Evolutionary conservation across 768 basidiomycete genomes (phyloP), one percentile per base, ranked within the genome.

Genomic region (Russula compacta): DNA sequence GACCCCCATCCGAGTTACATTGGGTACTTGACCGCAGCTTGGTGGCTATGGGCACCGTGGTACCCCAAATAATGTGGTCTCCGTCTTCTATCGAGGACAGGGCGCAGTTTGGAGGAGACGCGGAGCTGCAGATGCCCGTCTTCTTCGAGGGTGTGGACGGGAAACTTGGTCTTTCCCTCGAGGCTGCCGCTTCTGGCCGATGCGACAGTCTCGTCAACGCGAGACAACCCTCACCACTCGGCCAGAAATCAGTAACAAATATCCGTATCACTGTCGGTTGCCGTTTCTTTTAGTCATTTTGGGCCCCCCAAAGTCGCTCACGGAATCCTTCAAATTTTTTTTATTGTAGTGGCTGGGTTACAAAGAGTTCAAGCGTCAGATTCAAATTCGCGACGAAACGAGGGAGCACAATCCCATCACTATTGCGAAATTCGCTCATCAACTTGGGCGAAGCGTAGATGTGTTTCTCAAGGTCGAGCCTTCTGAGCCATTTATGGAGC

Each of bases 101-200:
- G 44, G 43, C 19, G 32, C 59, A 35, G 38, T 19, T 48, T 32
- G 35, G 49, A 8, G 42, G 35, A 38, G 60, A 52, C 33, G 60
- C 44, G 10, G 58, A 43, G 17, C 11, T 63, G 24, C 61, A 63
- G 40, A 48, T 61, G 47, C 61, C 61, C 47, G 50, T 63, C 46
- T 60, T 63, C 15, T 63, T 63, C 33, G 40, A 60, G 21, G 32
- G 39, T 10, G 2, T 35, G 11, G 58, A 63, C 11, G 61, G 61
- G 29, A 32, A 10, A 29, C 44, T 63, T 0, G 61, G 61, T 7
- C 24, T 63, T 19, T 33, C 58, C 5, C 52, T 63, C 1, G 58
- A 59, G 19, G 39, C 11, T 19, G 5, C 44, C 14, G 61, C 51
- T 8, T 4, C 47, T 6, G 61, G 61, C 3, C 50, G 36, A 8